A percentile compares a stretch with the other conserved stretches of the same genome.
Evolutionary conservation across 176 grass and related monocot species (phyloP).

Genomic region (Puccinellia tenuiflora): DNA sequence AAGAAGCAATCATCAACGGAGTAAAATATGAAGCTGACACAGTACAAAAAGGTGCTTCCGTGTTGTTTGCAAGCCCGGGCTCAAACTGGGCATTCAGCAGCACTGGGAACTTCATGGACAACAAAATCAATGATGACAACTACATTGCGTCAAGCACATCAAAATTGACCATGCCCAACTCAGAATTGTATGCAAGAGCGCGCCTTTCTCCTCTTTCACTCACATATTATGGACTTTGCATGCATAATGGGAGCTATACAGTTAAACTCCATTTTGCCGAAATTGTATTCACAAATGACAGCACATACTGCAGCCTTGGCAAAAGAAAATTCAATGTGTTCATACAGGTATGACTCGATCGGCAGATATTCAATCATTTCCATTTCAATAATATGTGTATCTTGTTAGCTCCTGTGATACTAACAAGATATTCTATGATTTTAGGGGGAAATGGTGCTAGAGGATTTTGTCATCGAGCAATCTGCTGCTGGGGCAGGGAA

Average conservation of each 20-base stretch:
- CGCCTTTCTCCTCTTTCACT: conserved; percentile 88
- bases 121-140: conserved; percentile 61
- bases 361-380: not conserved
- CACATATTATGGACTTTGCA: conserved; percentile 88
- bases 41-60: conserved; percentile 54
- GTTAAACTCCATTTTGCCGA: conserved; percentile 81
- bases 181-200: conserved; percentile 65
- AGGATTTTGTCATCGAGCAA: conserved; percentile 78
- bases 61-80: conserved; percentile 31
- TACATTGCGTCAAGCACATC: conserved; percentile 59
- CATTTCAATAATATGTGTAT: not conserved
- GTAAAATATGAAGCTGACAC: conserved; percentile 69
- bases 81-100: conserved; percentile 96
- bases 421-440: conserved; percentile 9
- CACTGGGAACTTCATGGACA: conserved; percentile 85
- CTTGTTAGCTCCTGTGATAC: conserved; percentile 4
- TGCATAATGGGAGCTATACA: conserved; percentile 73
- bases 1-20: conserved; percentile 52
- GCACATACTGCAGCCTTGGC: conserved; percentile 78
- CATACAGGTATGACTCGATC: conserved; percentile 64
- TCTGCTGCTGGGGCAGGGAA: conserved; percentile 51
- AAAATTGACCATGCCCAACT: conserved; percentile 43
- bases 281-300: conserved; percentile 72
- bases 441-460: conserved; percentile 74
- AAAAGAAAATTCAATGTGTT: conserved; percentile 87